phyloP scores from a whole-genome alignment of 768 basidiomycete genomes.

The Sutorius australiensis region DNA sequence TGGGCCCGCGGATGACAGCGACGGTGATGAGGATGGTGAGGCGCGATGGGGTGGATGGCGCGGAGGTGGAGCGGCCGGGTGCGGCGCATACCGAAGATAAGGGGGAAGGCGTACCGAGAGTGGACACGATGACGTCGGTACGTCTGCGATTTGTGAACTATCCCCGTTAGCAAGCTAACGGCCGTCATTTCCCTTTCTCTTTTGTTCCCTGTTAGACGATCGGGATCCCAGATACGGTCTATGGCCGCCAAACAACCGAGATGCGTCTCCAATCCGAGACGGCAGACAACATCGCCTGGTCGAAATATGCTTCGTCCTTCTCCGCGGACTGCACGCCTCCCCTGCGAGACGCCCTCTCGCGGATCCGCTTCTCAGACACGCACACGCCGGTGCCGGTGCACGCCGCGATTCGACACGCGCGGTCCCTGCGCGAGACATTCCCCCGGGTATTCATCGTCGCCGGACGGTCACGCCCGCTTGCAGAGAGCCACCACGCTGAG shows the following conservation, averaged over 20 bases:
- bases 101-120: neutral
- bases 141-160: neutral
- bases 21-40: slow-evolving; percentile 69
- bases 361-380: slow-evolving; percentile 60
- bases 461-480: slow-evolving; percentile 73
- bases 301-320: slow-evolving; percentile 43
- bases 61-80: slow-evolving; percentile 19
- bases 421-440: slow-evolving; percentile 20
- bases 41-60: slow-evolving; percentile 32
- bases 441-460: slow-evolving; percentile 57
- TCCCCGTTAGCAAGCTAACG: neutral
- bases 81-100: slow-evolving; percentile 23
- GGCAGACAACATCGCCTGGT: slow-evolving; percentile 79
- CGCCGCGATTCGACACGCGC: slow-evolving; percentile 45
- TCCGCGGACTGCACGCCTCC: neutral
- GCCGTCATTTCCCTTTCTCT: too few species aligned
- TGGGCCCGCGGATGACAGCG: slow-evolving; percentile 61
- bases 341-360: slow-evolving; percentile 39
- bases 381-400: slow-evolving; percentile 59
- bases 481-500: slow-evolving; percentile 72
- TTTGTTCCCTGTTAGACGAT: slow-evolving; percentile 16
- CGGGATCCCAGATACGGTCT: slow-evolving; percentile 65
- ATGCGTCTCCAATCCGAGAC: slow-evolving; percentile 73
- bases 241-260: slow-evolving; percentile 60
- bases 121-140: slow-evolving; percentile 2